Conservation (phyloP, 192 early-diverging fungal genomes). For the Obelidium mucronatum region DNA sequence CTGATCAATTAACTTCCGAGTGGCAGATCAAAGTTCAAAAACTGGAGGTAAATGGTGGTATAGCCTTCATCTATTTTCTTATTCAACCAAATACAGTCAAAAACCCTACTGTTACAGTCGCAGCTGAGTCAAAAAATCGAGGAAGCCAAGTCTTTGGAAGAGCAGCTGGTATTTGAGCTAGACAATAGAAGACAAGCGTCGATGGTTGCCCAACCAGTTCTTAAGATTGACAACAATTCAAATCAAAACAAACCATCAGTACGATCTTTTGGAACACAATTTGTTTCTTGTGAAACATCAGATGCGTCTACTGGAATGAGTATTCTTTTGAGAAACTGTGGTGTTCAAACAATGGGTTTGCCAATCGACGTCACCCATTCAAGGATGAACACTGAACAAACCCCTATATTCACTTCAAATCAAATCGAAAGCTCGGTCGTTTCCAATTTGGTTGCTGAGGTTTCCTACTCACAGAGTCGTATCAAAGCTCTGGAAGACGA, state of each 20-base stretch:
- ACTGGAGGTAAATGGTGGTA: neutral
- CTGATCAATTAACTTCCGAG: neutral
- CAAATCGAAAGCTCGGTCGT: constrained; percentile 3
- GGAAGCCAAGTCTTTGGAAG: neutral
- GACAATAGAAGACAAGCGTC: neutral
- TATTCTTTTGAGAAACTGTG: no score
- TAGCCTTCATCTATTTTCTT: neutral
- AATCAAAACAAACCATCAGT: no score
- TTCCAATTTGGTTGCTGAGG: constrained; percentile 13
- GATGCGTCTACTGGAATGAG: no score
- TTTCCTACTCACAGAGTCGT: neutral
- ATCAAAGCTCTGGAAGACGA: constrained; percentile 14
- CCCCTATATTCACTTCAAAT: no score
- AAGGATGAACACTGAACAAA: no score
- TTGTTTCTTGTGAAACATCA: no score
- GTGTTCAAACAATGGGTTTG: no score
- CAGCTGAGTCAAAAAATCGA: neutral
- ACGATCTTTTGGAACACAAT: neutral
- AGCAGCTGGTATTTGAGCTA: constrained; percentile 1
- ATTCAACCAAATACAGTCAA: neutral
- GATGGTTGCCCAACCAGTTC: neutral
- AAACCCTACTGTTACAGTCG: neutral
- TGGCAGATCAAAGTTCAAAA: neutral
- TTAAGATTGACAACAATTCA: no score
- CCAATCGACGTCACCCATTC: no score